These are phyloP conservation scores for Kandelia obovata DNA, from an alignment of 345 rosid species.

Conservation along the genomic window DNA sequence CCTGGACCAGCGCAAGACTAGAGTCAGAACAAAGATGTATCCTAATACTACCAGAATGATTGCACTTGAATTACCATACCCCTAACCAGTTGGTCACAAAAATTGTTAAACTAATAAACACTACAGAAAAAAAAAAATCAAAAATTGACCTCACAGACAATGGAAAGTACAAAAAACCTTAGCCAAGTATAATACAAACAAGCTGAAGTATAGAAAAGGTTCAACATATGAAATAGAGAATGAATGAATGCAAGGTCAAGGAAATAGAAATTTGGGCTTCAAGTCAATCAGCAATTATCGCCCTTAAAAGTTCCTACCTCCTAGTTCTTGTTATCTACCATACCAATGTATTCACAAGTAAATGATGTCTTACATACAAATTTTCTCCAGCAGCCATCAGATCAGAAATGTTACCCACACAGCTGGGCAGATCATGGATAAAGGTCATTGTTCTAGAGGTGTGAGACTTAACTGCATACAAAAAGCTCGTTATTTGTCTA, in stretches of 20 bases:
- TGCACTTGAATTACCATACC: no score
- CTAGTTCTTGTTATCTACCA: not conserved
- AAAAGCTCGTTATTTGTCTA: no score
- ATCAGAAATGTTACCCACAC: not conserved
- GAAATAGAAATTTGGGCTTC: not conserved
- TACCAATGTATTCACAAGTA: not conserved
- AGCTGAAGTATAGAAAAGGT: no score
- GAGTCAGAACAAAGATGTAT: constrained; percentile 1
- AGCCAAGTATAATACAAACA: no score
- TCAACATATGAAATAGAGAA: not conserved
- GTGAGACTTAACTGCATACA: no score
- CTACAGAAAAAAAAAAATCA: no score
- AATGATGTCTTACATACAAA: not conserved
- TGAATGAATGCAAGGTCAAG: not conserved
- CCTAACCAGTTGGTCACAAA: no score
- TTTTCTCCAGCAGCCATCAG: not conserved
- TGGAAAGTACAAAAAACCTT: no score
- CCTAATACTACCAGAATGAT: not conserved
- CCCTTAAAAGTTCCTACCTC: not conserved
- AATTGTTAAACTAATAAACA: no score
- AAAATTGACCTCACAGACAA: no score
- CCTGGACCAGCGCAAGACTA: constrained; percentile 11
- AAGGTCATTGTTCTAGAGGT: no score
- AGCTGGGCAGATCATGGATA: no score
- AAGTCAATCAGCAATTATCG: not conserved